Base-by-base conservation (phyloP, 805 yeast genomes). In the Metschnikowia borealis region DNA sequence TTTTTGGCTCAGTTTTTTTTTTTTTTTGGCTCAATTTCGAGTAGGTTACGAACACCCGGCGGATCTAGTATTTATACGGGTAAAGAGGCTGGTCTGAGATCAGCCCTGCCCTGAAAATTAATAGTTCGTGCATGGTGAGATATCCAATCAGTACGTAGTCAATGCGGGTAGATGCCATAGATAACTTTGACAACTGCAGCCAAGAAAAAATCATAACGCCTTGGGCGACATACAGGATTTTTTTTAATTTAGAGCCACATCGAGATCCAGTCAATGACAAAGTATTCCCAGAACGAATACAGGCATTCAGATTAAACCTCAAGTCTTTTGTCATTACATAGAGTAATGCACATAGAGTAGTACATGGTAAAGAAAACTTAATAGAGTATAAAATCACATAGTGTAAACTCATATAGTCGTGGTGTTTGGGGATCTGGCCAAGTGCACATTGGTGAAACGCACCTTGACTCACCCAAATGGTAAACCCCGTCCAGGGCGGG, bases 121-220 rank as follows among this genome's bases (percentile, higher is more conserved):
- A 7, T 37, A 6, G 40, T 6, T 31, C 14, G 44, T 36, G 38
- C 32, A 38, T 36, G 13, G 33, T 20, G 10, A 37, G 8, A 17
- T 33, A 37, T 36, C 52, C 49, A 49, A 41, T 49, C 44, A 37
- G 11, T 26, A 15, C 21, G 2, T 14, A 5, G n/a, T 6, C 13
- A 45, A 42, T 46, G 49, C 47, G 14, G 23, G 47, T 6, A 50
- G 53, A 50, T 50, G 41, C 38, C 38, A 40, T 37, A 50, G 53
- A 50, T 50, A 40, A 42, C 39, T 41, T 41, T 20, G 26, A 15
- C 26, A 29, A 39, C 21, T n/a, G 49, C 32, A 29, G 46, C 46
- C 46, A 42, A 42, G 46, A 42, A 42, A 40, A 36, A 33, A 20
- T n/a, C 29, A 8, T 15, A 42, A 42, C 46, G 46, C 31, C 21